These are phyloP conservation scores for Dactylonectria macrodidyma DNA, from an alignment of 2,329 filamentous ascomycete genomes.

Conservation along the genomic window DNA sequence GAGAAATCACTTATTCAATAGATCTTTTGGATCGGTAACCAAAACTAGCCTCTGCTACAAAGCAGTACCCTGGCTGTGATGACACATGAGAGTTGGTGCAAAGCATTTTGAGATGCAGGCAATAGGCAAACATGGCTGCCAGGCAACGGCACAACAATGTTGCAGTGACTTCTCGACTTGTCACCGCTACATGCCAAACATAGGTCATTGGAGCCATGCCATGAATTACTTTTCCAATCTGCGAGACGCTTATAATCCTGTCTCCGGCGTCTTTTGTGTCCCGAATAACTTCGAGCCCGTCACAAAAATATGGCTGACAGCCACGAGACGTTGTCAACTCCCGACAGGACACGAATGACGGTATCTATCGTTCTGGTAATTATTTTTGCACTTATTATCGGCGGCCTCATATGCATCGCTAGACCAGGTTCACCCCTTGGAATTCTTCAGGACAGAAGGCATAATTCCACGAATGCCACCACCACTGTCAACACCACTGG, in stretches of 20 bases:
- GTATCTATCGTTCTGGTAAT: background rate
- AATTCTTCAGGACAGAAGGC: background rate
- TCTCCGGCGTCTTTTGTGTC: background rate
- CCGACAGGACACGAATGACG: background rate
- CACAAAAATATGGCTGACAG: background rate
- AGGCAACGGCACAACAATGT: background rate
- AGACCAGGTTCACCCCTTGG: background rate
- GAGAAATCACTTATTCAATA: background rate
- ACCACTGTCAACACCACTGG: background rate
- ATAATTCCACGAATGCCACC: background rate
- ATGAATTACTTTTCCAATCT: background rate
- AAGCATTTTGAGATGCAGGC: background rate
- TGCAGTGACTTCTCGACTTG: background rate
- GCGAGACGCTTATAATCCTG: background rate
- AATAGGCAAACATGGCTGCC: background rate
- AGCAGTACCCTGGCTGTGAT: background rate
- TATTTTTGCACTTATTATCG: background rate
- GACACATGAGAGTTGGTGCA: background rate
- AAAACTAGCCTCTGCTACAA: background rate
- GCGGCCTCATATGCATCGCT: background rate
- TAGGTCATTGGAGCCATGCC: background rate
- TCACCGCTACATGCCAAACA: background rate
- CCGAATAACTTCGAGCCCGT: background rate
- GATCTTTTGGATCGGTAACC: background rate
- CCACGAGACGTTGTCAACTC: background rate